These are phyloP conservation scores for Camelina sativa DNA, from an alignment of 345 rosid genomes.

Conservation along the genomic window DNA sequence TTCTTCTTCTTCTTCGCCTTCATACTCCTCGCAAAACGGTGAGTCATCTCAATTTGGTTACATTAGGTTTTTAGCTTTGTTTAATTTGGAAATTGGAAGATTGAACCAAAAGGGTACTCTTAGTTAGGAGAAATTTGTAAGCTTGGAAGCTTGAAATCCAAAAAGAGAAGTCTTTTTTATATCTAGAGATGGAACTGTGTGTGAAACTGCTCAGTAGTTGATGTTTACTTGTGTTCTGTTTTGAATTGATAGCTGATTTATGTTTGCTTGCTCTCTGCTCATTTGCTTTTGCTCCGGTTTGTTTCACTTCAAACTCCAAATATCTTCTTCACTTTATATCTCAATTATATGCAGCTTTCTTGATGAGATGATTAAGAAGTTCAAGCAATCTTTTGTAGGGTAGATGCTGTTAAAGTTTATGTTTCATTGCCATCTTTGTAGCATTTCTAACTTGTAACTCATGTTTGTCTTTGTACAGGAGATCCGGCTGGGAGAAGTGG, in stretches of 20 bases:
- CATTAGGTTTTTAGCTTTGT: slow-evolving; percentile 32
- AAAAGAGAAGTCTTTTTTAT: background rate
- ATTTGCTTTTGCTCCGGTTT: too few relatives aligned
- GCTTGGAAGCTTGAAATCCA: slow-evolving; percentile 8
- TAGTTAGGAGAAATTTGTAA: background rate
- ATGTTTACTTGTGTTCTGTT: slow-evolving; percentile 21
- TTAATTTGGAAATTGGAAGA: background rate
- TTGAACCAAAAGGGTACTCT: background rate
- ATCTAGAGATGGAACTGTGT: background rate
- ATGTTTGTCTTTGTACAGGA: slow-evolving; percentile 57
- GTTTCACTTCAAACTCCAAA: too few relatives aligned
- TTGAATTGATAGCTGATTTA: slow-evolving; percentile 46
- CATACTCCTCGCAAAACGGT: slow-evolving; percentile 40
- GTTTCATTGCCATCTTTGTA: background rate
- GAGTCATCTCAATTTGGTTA: slow-evolving; percentile 35
- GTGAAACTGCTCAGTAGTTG: background rate
- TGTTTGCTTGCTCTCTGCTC: slow-evolving; percentile 44
- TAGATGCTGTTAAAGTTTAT: background rate
- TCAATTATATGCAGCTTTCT: too few relatives aligned
- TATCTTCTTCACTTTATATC: too few relatives aligned
- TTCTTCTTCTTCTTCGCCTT: slow-evolving; percentile 28
- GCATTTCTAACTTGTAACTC: slow-evolving; percentile 10
- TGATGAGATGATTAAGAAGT: too few relatives aligned
- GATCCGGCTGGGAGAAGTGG: slow-evolving; percentile 75
- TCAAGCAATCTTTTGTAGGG: too few relatives aligned